Evolutionary conservation across 371 early-diverging fungal species (phyloP).

Genomic region (Mortierella sp.): DNA sequence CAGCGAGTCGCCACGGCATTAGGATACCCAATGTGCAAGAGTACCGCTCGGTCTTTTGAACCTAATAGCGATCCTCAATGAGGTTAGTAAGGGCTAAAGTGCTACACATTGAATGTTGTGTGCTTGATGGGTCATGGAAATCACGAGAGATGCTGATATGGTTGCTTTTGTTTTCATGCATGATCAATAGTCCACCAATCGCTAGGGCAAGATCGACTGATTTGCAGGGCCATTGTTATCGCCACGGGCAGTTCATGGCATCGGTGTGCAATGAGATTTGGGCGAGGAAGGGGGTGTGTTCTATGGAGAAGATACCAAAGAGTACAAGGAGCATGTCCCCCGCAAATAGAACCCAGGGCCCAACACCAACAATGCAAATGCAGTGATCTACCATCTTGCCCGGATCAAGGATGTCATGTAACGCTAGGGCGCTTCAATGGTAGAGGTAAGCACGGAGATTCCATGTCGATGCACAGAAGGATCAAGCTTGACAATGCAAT

Average conservation of each 20-base stretch:
- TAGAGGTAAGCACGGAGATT: no score
- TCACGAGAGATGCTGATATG: not conserved
- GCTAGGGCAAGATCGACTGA: slow-evolving; percentile 96
- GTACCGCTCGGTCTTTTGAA: slow-evolving; percentile 95
- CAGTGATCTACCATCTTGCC: no score
- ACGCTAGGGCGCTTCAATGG: no score
- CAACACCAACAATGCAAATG: no score
- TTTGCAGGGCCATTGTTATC: slow-evolving; percentile 95
- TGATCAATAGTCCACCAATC: slow-evolving; percentile 79
- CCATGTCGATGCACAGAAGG: no score
- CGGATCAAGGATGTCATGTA: no score
- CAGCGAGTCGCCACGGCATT: slow-evolving; percentile 94
- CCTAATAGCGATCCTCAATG: slow-evolving; percentile 93
- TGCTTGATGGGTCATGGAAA: no score
- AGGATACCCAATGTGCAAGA: slow-evolving; percentile 98
- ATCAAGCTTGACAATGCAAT: no score
- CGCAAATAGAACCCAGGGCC: slow-evolving; percentile 25
- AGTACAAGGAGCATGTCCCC: slow-evolving; percentile 83
- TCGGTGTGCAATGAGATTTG: slow-evolving; percentile 96
- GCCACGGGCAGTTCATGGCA: slow-evolving; percentile 97
- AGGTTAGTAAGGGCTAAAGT: slow-evolving; percentile 60
- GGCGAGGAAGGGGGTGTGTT: slow-evolving; percentile 90
- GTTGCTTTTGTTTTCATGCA: not conserved
- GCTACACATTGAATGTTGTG: no score
- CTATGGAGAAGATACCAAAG: slow-evolving; percentile 80